Conservation (phyloP, 805 yeast species). For the Torulaspora maleeae region DNA sequence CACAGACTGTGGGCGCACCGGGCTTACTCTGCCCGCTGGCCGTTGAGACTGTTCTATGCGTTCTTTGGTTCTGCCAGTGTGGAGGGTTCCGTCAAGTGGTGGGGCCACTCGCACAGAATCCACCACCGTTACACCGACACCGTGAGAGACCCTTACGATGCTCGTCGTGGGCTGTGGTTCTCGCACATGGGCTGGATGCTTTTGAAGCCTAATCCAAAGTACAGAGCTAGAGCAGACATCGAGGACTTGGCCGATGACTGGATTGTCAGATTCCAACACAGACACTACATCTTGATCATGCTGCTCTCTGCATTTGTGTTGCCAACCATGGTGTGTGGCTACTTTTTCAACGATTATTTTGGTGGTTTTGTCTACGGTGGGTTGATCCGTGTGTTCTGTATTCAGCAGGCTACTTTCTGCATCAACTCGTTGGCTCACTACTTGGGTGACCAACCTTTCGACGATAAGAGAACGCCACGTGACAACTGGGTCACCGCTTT, state of each 20-base stretch:
- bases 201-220: constrained; percentile 71
- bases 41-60: constrained; percentile 62
- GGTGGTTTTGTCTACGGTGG: constrained; percentile 81
- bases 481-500: constrained; percentile 76
- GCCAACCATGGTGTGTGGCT: constrained; percentile 57
- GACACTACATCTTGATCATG: constrained; percentile 67
- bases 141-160: constrained; percentile 78
- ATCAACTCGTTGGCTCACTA: constrained; percentile 83
- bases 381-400: constrained; percentile 58
- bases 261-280: constrained; percentile 76
- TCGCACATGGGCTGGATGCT: constrained; percentile 88
- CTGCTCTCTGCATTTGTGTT: constrained; percentile 52
- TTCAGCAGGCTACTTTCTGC: constrained; percentile 84
- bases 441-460: constrained; percentile 83
- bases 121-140: constrained; percentile 88
- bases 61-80: constrained; percentile 78
- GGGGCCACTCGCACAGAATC: constrained; percentile 81
- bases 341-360: constrained; percentile 52
- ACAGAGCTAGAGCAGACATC: constrained; percentile 76
- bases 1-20: constrained; percentile 78
- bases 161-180: constrained; percentile 78
- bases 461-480: constrained; percentile 82
- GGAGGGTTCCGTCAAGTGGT: constrained; percentile 85
- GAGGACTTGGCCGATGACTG: constrained; percentile 74
- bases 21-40: constrained; percentile 58